Evolutionary conservation across 352 stramenopile genomes (phyloP), one percentile per base, ranked within the genome.

Genomic region (Phytophthora nicotianae): DNA sequence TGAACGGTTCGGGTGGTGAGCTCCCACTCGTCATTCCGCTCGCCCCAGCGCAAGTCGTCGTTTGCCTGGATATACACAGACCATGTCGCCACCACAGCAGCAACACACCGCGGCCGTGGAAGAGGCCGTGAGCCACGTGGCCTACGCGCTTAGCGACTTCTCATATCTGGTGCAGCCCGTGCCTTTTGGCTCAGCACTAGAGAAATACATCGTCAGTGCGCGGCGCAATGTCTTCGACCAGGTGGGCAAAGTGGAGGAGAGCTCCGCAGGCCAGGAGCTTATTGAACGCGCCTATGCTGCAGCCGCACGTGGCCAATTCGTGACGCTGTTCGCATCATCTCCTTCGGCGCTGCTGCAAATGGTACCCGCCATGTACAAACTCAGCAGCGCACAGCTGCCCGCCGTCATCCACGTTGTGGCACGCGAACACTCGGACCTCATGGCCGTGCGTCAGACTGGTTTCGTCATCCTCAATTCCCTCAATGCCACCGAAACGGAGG

Each of bases 331-430:
- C 62, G 93, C 91, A 35, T 86, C 89, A 4, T 97, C 87, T 62
- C 90, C 93, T 51, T 57, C 75, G 16, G 76, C 87, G 61, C 74
- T 98, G 62, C 70, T 97, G 64, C 78, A 96, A 26, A 98, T 97
- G 77, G 93, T 98, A 57, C 93, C 93, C n/a, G 96, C 91, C 64
- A 88, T 98, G 74, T 98, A 97, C 80, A 97, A 98, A 68, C 95
- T 98, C 68, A 92, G 90, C 64, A 85, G 83, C 38, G 86, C 96
- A 60, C 77, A 82, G 41, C 67, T 94, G 43, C 88, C 86, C 6
- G 81, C 88, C 2, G 91, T 97, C 24, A 79, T 98, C 38, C 93
- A 98, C 75, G 93, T 97, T 17, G 89, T 94, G 19, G 91, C 91
- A 19, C 79, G 86, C 52, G 93, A 98, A 53, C 91, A 98, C 73